Evolutionary conservation across 148 eudicot species (phyloP), one percentile per base, ranked within the genome.

Genomic region (Vaccinium myrtillus): DNA sequence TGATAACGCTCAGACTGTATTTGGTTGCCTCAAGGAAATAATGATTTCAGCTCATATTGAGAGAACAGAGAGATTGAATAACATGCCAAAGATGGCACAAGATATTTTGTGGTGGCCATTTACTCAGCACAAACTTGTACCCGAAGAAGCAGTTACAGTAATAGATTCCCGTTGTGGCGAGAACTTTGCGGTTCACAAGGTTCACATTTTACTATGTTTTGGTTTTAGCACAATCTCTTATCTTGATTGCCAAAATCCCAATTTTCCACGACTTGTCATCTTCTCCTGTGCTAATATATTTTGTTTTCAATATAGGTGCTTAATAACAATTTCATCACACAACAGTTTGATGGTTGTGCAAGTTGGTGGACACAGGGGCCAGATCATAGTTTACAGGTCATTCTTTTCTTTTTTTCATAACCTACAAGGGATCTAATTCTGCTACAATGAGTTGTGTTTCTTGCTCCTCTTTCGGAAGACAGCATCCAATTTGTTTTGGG

Each of bases 281-380:
- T 27, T 14, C 30, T 61, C 48, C 25, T 39, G 53, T 5, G 27
- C 73, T 82, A 82, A 83, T 36, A 25, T 77, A 27, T 25, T 54
- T 77, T 36, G 79, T 84, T 54, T 23, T 75, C 14, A 53, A 61
- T 76, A 55, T 87, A 92, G 94, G 92, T 77, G 78, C 75, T 75
- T 54, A 76, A 88, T 80, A 80, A 79, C 59, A 88, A 88, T 88
- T 80, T 84, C 80, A 90, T 97, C 74, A 82, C 91, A 86, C 93
- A 94, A 86, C 96, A 93, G 80, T 95, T 97, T 92, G 99, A 97
- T 89, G 98, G 91, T 75, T 95, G 98, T 90, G 99, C 98, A 84
- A 97, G 98, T 91, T 97, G 99, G 99, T 97, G 99, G 99, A 97
- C 99, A 14, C 99, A 97, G 89, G 99, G 99, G 69, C 98, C 99